Evolutionary conservation across 139 green algal species (phyloP), one percentile per base, ranked within the genome.

Genomic region (Zygnema cylindricum): DNA sequence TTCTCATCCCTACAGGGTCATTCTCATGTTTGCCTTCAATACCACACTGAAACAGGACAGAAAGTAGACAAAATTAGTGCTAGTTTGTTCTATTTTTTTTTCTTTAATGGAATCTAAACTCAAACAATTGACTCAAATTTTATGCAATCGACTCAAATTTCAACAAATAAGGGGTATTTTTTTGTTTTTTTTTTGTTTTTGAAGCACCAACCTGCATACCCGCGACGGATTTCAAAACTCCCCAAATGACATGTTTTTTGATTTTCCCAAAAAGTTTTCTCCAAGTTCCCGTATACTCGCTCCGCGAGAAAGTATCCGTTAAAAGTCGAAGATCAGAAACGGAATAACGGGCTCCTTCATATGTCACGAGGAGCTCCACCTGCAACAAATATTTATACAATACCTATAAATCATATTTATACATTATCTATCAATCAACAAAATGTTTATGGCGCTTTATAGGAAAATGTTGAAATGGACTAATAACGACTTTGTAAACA

Each of bases 291-390:
- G 25, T 38, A 32, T 54, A 89, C n/a, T 89, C 73, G 23, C 36
- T 75, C 25, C 73, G 71, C 23, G 85, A 32, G 71, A 89, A 89
- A 1, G 84, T 89, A 57, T 89, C 84, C 11, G 73, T 69, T 25
- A 85, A 22, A 1, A 89, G 41, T 0, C 85, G 85, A 2, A 76
- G 38, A n/a, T 89, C 41, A 0, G 38, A 77, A 35, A 89, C n/a
- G 25, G 71, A 84, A 1, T 85, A 75, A 0, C 38, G 69, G 0
- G 23, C 55, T 0, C 85, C 85, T 43, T 89, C 63, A 32, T 85
- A 89, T 1, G 85, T 89, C 25, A 85, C 76, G 36, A 89, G 36
- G 54, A 89, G 43, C 85, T 89, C 85, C 63, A 89, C 85, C 85
- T 89, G 85, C n/a, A n/a, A n/a, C n/a, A n/a, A n/a, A n/a, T n/a